Conservation (phyloP, 2,329 filamentous ascomycete species). For the Ophiostoma ips region DNA sequence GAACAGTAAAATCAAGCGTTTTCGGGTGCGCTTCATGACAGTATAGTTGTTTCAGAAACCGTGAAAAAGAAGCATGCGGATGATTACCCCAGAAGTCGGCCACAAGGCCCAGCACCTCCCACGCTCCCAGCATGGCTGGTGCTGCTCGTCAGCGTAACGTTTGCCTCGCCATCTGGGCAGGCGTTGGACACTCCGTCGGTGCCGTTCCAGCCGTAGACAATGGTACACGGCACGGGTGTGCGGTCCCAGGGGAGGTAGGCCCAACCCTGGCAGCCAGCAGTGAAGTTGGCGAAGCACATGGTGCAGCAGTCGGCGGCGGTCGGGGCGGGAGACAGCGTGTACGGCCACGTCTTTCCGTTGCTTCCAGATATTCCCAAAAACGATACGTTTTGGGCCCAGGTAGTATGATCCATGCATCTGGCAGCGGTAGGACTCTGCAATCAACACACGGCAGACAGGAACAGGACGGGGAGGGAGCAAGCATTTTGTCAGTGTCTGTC, state of each 20-base stretch:
- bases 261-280: constrained; percentile 11
- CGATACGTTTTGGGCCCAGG: constrained; percentile 7
- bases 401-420: not conserved
- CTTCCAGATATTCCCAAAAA: constrained; percentile 9
- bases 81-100: no score
- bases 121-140: constrained; percentile 1
- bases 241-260: constrained; percentile 10
- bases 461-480: no score
- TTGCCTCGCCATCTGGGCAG: constrained; percentile 8
- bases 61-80: not conserved
- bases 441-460: no score
- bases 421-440: not conserved
- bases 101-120: constrained; percentile 10
- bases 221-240: constrained; percentile 10
- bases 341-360: constrained; percentile 8
- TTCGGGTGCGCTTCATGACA: no score
- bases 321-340: not conserved
- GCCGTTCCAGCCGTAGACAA: constrained; percentile 10
- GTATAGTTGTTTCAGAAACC: no score
- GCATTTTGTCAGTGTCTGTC: not conserved
- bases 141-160: constrained; percentile 6
- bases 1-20: no score
- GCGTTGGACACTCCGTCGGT: not conserved
- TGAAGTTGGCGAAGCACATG: constrained; percentile 4
- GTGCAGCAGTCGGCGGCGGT: constrained; percentile 7